Conservation (phyloP, 2,329 filamentous ascomycete species). For the Trichoderma hamatum region DNA sequence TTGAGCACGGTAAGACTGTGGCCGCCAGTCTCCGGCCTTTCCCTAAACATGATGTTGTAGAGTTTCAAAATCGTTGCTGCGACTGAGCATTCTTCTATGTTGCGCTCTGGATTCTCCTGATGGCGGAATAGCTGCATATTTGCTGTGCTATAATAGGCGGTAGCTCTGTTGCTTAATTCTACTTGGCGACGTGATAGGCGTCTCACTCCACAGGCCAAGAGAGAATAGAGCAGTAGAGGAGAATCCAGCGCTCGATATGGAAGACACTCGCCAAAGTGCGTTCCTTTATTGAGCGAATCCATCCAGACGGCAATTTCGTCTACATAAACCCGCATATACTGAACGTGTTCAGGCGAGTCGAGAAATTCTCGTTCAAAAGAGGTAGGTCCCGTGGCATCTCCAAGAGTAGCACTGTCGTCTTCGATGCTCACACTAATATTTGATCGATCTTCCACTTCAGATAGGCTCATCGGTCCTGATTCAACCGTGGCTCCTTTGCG, state of each 20-base stretch:
- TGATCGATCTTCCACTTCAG: slow-evolving; percentile 17
- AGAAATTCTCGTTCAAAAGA: slow-evolving; percentile 60
- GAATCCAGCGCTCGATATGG: slow-evolving; percentile 81
- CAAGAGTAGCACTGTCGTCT: background rate
- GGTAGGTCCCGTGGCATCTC: background rate
- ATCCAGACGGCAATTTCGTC: slow-evolving; percentile 92
- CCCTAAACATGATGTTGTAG: slow-evolving; percentile 90
- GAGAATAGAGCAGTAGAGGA: slow-evolving; percentile 85
- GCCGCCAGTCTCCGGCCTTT: slow-evolving; percentile 85
- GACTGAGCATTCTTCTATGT: slow-evolving; percentile 81
- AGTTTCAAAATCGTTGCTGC: slow-evolving; percentile 88
- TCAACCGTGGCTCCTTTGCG: background rate
- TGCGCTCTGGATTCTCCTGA: slow-evolving; percentile 81
- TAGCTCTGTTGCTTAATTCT: slow-evolving; percentile 75
- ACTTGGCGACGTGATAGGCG: slow-evolving; percentile 74
- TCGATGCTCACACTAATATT: slow-evolving; percentile 9
- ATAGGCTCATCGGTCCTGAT: slow-evolving; percentile 10
- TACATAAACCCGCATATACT: slow-evolving; percentile 91
- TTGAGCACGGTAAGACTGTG: slow-evolving; percentile 70
- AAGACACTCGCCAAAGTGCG: slow-evolving; percentile 84
- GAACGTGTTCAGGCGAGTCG: slow-evolving; percentile 73
- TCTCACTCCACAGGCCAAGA: slow-evolving; percentile 84
- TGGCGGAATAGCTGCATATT: slow-evolving; percentile 75
- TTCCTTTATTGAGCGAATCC: slow-evolving; percentile 83
- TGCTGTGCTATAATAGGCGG: slow-evolving; percentile 83